Conservation (phyloP, 2,329 filamentous ascomycete species). For the Monilinia fructigena region DNA sequence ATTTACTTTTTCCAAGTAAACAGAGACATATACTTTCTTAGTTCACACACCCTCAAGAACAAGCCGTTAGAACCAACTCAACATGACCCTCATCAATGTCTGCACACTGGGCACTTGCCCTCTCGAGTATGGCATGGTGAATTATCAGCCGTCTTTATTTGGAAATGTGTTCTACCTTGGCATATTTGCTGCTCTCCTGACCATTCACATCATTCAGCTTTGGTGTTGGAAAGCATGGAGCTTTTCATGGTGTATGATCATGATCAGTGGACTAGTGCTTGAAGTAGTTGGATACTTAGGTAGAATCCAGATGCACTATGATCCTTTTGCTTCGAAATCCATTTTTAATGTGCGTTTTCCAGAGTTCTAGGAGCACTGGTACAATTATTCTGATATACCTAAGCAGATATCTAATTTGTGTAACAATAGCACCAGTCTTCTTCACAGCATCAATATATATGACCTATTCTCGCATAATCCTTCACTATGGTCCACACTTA, state of each 20-base stretch:
- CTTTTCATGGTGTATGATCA: constrained; percentile 53
- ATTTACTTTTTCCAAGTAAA: background rate
- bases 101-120: background rate
- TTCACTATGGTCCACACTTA: constrained; percentile 50
- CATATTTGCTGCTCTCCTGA: constrained; percentile 28
- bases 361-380: background rate
- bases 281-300: constrained; percentile 59
- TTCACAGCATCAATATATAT: constrained; percentile 63
- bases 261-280: constrained; percentile 51
- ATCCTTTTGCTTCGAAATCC: constrained; percentile 29
- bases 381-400: constrained; percentile 1
- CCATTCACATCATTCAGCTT: constrained; percentile 29
- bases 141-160: background rate
- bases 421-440: constrained; percentile 46
- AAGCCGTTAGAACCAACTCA: background rate
- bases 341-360: constrained; percentile 30
- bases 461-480: constrained; percentile 53
- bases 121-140: background rate
- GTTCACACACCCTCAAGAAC: background rate
- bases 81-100: background rate
- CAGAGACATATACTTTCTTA: background rate
- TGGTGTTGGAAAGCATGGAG: constrained; percentile 55
- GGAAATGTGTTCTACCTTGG: constrained; percentile 23
- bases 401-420: constrained; percentile 55
- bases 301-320: constrained; percentile 34